phyloP scores from a whole-genome alignment of 192 early-diverging fungal genomes.

The Podila horticola region DNA sequence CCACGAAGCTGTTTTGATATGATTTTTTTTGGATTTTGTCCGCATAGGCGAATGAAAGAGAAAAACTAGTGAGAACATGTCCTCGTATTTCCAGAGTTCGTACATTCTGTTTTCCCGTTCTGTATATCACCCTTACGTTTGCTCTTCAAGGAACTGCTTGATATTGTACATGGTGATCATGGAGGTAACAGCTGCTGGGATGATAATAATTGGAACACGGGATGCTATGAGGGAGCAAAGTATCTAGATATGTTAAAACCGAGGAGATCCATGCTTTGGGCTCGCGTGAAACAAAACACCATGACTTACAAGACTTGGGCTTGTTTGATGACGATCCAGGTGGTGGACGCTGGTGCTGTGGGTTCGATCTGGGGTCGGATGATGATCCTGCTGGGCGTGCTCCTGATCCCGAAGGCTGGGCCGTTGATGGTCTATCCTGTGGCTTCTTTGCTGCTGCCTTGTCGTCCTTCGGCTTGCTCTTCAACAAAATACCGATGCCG shows the following conservation, averaged over 20 bases:
- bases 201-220: slow-evolving; percentile 88
- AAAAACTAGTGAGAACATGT: no score
- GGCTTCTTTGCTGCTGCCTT: slow-evolving; percentile 32
- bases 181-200: slow-evolving; percentile 87
- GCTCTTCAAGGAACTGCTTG: slow-evolving; percentile 81
- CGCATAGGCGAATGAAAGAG: no score
- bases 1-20: slow-evolving; percentile 62
- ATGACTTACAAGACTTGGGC: slow-evolving; percentile 32
- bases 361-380: slow-evolving; percentile 2
- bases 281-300: no score
- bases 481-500: slow-evolving; percentile 37
- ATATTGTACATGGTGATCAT: slow-evolving; percentile 92
- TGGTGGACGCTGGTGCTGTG: slow-evolving; percentile 10
- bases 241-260: background rate
- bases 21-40: slow-evolving; percentile 5
- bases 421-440: slow-evolving; percentile 21
- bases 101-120: background rate
- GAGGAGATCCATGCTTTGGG: background rate
- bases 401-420: slow-evolving; percentile 8
- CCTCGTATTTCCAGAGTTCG: no score
- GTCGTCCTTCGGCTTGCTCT: slow-evolving; percentile 48
- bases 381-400: slow-evolving; percentile 16
- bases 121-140: slow-evolving; percentile 62
- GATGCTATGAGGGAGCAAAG: slow-evolving; percentile 14
- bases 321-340: slow-evolving; percentile 43